Conservation (phyloP, 192 early-diverging fungal species). For the Physocladia obscura region DNA sequence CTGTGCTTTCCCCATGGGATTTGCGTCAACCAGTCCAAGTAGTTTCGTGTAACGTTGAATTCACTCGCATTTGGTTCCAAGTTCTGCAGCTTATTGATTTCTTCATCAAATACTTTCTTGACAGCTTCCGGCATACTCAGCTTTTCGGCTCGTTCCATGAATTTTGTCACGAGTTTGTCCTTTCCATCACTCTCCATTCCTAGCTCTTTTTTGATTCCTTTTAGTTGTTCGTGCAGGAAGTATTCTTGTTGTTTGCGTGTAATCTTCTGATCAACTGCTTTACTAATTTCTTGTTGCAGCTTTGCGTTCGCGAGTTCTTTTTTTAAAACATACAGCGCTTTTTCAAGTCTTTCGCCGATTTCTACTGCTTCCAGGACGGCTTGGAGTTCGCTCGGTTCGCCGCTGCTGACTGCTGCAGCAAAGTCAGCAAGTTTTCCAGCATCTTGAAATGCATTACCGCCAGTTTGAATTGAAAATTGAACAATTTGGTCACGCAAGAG, state of each 20-base stretch:
- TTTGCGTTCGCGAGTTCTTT: conserved; percentile 98
- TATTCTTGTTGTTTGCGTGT: conserved; percentile 96
- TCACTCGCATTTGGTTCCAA: conserved; percentile 94
- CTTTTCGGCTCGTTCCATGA: conserved; percentile 81
- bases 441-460: conserved; percentile 92
- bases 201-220: conserved; percentile 98
- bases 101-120: conserved; percentile 97
- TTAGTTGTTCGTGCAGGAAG: conserved; percentile 99
- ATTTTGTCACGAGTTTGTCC: conserved; percentile 93
- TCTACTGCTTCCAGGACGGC: conserved; percentile 84
- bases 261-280: conserved; percentile 97
- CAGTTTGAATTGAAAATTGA: conserved; percentile 94
- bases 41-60: conserved; percentile 98
- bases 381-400: conserved; percentile 90
- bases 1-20: conserved; percentile 93
- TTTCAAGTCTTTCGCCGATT: conserved; percentile 88
- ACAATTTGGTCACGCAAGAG: conserved; percentile 98
- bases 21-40: conserved; percentile 97
- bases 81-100: conserved; percentile 88
- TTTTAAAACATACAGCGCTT: conserved; percentile 89
- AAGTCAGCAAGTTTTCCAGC: conserved; percentile 95
- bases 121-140: conserved; percentile 87
- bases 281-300: conserved; percentile 95
- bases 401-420: conserved; percentile 91
- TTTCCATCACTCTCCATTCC: conserved; percentile 98